A percentile compares a stretch with the other conserved stretches of the same genome.
Evolutionary conservation across 495 filamentous ascomycete species (phyloP).

Genomic region (Cercophora sp.): DNA sequence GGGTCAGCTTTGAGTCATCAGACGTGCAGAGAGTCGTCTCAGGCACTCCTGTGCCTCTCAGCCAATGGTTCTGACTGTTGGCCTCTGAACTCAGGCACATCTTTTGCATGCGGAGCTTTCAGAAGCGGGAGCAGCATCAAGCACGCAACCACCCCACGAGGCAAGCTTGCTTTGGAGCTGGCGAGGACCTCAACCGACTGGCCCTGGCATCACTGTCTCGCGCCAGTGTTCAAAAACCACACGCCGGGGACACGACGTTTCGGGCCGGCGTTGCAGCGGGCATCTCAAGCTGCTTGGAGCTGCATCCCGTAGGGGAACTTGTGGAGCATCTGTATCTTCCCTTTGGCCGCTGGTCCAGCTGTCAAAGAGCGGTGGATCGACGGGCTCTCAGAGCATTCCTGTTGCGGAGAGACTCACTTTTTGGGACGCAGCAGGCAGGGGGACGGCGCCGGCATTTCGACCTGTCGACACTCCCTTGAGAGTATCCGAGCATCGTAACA

Average conservation of each 20-base stretch:
- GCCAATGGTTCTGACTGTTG: slow-evolving; percentile 18
- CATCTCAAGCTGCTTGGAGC: neutral
- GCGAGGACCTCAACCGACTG: too few species aligned
- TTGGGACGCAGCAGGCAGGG: neutral
- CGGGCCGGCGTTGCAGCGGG: neutral
- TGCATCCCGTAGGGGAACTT: too few species aligned
- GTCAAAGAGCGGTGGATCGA: too few species aligned
- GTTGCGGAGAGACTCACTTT: too few species aligned
- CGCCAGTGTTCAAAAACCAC: neutral
- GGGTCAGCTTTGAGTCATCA: slow-evolving; percentile 22
- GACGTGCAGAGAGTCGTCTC: slow-evolving; percentile 17
- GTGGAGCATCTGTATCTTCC: too few species aligned
- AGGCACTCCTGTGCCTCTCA: slow-evolving; percentile 11
- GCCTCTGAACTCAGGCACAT: slow-evolving; percentile 7
- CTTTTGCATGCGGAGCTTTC: neutral
- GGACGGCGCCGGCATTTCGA: slow-evolving; percentile 1
- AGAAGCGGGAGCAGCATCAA: slow-evolving; percentile 2
- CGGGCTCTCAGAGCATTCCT: neutral
- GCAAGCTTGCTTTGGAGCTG: too few species aligned
- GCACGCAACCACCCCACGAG: neutral
- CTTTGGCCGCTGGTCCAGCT: too few species aligned
- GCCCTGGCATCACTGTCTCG: too few species aligned
- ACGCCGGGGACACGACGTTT: neutral
- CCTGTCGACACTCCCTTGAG: neutral
- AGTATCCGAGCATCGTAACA: too few species aligned